Base-by-base conservation (phyloP, 306 rosid species). In the Prunus dulcis region DNA sequence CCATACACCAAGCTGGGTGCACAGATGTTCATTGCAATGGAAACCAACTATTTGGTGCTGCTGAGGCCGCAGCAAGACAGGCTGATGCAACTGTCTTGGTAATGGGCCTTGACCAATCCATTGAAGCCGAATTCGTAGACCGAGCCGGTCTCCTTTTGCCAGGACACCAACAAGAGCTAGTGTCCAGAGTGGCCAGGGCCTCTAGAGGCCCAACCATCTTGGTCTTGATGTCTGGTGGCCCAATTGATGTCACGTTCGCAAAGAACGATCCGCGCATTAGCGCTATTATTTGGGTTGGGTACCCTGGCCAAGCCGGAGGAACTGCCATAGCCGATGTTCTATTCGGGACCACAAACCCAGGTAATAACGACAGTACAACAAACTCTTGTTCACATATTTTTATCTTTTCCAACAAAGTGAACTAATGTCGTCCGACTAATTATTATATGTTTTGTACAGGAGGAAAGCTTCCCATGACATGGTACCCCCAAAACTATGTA, bases 271-370 rank as follows among this genome's bases (percentile, higher is more conserved):
- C 92, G 0, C 82, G 85, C 15, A 87, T 95, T 49, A 66, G 90
- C 74, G 96, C 86, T 15, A 95, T 95, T 55, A 20, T 93, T 67
- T 93, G 98, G 98, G 95, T 53, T 64, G 98, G 98, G 30, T 93
- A 93, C 81, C 98, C 98, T 22, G 98, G 98, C 9, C 97, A 93
- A 67, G 95, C 95, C 8, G 98, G 98, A 5, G 98, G 98, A 32
- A 82, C 96, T 6, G 98, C 98, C 71, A 85, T 93, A 12, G 97
- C 98, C 15, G 98, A 93, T 72, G 88, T 93, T 0, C 12, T 93
- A 27, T 93, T 93, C 38, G 98, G 98, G 15, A 68, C 84, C 32
- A 86, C 79, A 5, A 93, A 88, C 71, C 97, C 98, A 50, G 89
- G 98, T 91, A 89, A 13, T 15, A 17, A 38, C 9, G 43, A 7